phyloP scores from a whole-genome alignment of 768 basidiomycete genomes.

The Psilocybe subaeruginosa region DNA sequence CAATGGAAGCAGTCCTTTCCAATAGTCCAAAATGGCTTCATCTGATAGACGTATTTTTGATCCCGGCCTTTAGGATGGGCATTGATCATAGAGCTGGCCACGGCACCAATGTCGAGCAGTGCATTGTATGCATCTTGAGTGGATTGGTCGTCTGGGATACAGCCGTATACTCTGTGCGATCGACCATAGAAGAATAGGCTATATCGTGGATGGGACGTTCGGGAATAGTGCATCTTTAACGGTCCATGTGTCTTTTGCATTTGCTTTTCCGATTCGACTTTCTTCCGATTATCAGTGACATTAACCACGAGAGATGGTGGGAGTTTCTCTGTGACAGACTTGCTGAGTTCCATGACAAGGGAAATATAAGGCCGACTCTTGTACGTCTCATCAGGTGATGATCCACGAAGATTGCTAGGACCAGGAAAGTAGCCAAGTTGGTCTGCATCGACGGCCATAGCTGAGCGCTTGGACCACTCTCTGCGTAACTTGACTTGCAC shows the following conservation, averaged over 20 bases:
- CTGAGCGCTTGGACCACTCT: neutral
- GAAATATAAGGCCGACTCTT: slow-evolving; percentile 14
- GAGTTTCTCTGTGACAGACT: neutral
- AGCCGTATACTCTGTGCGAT: slow-evolving; percentile 8
- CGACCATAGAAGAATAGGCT: slow-evolving; percentile 9
- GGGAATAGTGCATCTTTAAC: neutral
- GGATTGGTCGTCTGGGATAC: neutral
- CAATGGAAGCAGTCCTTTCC: no score
- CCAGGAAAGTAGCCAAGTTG: neutral
- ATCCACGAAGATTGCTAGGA: neutral
- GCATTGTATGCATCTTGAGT: no score
- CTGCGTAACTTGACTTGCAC: no score
- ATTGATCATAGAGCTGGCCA: no score
- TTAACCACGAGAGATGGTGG: neutral
- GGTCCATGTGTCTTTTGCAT: neutral
- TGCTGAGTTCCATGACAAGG: slow-evolving; percentile 17
- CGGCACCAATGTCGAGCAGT: no score
- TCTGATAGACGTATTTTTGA: no score
- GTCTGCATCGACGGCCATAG: neutral
- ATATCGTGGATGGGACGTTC: slow-evolving; percentile 3
- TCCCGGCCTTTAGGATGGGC: no score
- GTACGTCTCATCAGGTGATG: neutral
- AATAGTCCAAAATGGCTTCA: no score
- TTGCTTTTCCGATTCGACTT: neutral
- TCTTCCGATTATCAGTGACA: neutral